phyloP scores from a whole-genome alignment of 2,329 filamentous ascomycete genomes.

The Fusarium robinianum region DNA sequence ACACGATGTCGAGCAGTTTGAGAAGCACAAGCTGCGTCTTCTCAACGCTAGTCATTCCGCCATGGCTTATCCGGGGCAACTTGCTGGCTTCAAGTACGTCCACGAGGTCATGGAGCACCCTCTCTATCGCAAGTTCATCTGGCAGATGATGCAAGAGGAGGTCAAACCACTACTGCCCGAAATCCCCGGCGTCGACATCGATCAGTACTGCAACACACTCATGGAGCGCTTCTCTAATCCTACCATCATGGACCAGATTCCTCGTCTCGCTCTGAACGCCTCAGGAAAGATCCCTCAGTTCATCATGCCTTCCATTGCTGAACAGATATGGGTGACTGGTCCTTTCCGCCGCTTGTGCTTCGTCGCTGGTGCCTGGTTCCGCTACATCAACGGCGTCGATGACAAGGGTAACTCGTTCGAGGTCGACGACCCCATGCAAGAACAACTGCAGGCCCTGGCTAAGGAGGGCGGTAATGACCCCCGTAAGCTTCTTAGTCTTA shows the following conservation, averaged over 20 bases:
- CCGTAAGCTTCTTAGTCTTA: slow-evolving; percentile 49
- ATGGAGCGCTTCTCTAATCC: slow-evolving; percentile 61
- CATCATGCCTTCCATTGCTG: slow-evolving; percentile 53
- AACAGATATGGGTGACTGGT: slow-evolving; percentile 50
- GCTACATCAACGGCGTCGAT: slow-evolving; percentile 55
- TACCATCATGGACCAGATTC: slow-evolving; percentile 59
- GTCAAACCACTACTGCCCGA: slow-evolving; percentile 57
- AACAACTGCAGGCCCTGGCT: slow-evolving; percentile 52
- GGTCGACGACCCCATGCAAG: slow-evolving; percentile 54
- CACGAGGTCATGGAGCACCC: slow-evolving; percentile 58
- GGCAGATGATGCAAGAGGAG: slow-evolving; percentile 60
- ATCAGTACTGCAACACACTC: slow-evolving; percentile 57
- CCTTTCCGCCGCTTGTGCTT: slow-evolving; percentile 55
- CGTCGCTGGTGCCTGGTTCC: slow-evolving; percentile 55
- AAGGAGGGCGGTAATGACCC: slow-evolving; percentile 49
- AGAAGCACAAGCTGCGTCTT: slow-evolving; percentile 61
- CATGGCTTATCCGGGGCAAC: slow-evolving; percentile 55
- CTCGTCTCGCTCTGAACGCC: slow-evolving; percentile 55
- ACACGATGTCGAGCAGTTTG: slow-evolving; percentile 57
- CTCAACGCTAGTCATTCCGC: slow-evolving; percentile 59
- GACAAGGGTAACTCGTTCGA: slow-evolving; percentile 49
- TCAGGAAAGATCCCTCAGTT: slow-evolving; percentile 60
- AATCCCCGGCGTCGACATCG: slow-evolving; percentile 55
- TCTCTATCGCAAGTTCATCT: slow-evolving; percentile 52
- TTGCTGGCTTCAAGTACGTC: slow-evolving; percentile 58